These are phyloP conservation scores for Botrytis porri DNA, from an alignment of 2,329 filamentous ascomycete genomes.

Conservation along the genomic window DNA sequence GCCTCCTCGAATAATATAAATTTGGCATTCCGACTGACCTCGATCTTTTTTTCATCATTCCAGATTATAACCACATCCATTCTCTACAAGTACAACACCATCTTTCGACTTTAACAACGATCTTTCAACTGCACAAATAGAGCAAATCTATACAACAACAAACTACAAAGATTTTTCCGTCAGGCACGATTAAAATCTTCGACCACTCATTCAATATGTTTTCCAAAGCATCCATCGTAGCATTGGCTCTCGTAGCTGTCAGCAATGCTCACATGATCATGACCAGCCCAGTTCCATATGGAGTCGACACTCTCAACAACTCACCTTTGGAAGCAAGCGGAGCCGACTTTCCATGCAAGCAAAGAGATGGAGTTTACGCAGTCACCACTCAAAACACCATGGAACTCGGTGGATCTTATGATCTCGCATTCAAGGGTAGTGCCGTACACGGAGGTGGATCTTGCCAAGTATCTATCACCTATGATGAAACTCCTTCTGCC, in stretches of 20 bases:
- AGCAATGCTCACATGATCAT: slow-evolving; percentile 77
- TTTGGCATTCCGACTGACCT: background rate
- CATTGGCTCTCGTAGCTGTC: slow-evolving; percentile 55
- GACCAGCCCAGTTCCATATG: slow-evolving; percentile 63
- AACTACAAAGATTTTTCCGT: slow-evolving; percentile 27
- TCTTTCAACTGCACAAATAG: background rate
- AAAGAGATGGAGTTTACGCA: slow-evolving; percentile 47
- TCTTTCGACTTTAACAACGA: background rate
- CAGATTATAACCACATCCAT: slow-evolving; percentile 3
- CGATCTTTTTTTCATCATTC: slow-evolving; percentile 4
- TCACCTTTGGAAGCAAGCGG: slow-evolving; percentile 56
- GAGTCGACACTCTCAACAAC: slow-evolving; percentile 52
- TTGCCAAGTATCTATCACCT: slow-evolving; percentile 85
- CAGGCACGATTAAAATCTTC: slow-evolving; percentile 30
- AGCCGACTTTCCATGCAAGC: slow-evolving; percentile 80
- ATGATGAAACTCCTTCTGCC: slow-evolving; percentile 66
- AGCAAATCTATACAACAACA: background rate
- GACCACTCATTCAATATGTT: slow-evolving; percentile 40
- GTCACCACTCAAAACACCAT: slow-evolving; percentile 50
- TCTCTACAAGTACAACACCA: background rate
- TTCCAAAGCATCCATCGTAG: slow-evolving; percentile 51
- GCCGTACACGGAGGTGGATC: slow-evolving; percentile 89
- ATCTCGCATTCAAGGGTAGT: slow-evolving; percentile 63
- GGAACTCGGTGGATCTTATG: slow-evolving; percentile 58
- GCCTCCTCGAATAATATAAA: slow-evolving; percentile 14